A percentile compares a stretch with the other conserved stretches of the same genome.
phyloP scores from a whole-genome alignment of 192 early-diverging fungal species.

The Backusella parvicylindrica region DNA sequence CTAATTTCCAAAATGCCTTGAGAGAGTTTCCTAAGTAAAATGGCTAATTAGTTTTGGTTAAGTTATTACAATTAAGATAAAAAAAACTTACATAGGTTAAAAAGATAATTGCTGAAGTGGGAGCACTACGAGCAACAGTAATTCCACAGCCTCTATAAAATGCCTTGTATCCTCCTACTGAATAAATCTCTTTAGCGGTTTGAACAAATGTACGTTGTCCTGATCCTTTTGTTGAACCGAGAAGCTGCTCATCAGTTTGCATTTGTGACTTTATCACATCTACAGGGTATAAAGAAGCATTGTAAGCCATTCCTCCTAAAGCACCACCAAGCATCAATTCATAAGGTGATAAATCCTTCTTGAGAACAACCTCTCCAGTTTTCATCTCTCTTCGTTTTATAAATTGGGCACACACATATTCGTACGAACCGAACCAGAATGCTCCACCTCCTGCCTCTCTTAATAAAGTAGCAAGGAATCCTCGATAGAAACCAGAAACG shows the following conservation, averaged over 20 bases:
- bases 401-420: slow-evolving; percentile 64
- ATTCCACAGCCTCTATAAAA: slow-evolving; percentile 96
- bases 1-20: not conserved
- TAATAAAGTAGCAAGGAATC: slow-evolving; percentile 79
- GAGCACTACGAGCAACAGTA: slow-evolving; percentile 83
- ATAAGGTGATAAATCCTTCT: slow-evolving; percentile 69
- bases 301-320: slow-evolving; percentile 88
- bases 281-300: slow-evolving; percentile 84
- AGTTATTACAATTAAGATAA: not conserved
- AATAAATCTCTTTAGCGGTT: slow-evolving; percentile 69
- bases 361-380: slow-evolving; percentile 37
- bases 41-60: not conserved
- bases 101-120: slow-evolving; percentile 93
- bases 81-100: slow-evolving; percentile 81
- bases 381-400: slow-evolving; percentile 28
- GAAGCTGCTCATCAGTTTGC: slow-evolving; percentile 78
- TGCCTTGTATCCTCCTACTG: slow-evolving; percentile 72
- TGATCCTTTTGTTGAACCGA: not conserved
- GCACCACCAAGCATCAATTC: slow-evolving; percentile 88
- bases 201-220: slow-evolving; percentile 48
- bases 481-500: slow-evolving; percentile 68
- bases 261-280: slow-evolving; percentile 93
- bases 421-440: slow-evolving; percentile 97
- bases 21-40: not conserved
- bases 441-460: slow-evolving; percentile 90